Evolutionary conservation across 345 rosid genomes (phyloP).

Genomic region (Eucalyptus regnans): DNA sequence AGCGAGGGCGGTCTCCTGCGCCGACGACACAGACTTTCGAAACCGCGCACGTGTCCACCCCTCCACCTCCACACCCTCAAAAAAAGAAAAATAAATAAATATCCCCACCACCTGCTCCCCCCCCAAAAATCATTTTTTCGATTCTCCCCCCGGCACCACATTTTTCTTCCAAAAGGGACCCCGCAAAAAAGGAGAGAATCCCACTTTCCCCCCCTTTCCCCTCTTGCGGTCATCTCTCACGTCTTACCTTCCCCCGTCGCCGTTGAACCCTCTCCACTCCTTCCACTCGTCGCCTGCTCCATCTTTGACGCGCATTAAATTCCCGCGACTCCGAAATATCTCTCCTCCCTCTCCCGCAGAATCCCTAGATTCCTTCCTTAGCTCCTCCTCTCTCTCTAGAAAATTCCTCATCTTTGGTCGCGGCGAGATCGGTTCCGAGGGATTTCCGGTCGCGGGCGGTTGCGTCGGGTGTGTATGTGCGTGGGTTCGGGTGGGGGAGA

Average conservation of each 20-base stretch:
- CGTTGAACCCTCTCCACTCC: conserved; percentile 3
- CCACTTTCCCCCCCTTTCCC: neutral
- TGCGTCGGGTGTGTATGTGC: neutral
- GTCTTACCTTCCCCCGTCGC: neutral
- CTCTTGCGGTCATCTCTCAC: neutral
- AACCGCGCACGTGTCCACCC: neutral
- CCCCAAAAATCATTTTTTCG: neutral
- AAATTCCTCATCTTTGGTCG: neutral
- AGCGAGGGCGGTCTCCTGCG: conserved; percentile 1
- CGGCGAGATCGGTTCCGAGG: neutral
- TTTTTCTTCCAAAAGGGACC: neutral
- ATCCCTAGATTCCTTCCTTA: neutral
- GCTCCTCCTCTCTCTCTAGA: neutral
- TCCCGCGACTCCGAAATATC: neutral
- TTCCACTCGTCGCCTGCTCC: neutral
- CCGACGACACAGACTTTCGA: neutral
- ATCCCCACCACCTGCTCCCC: neutral
- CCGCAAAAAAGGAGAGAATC: neutral
- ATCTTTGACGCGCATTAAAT: neutral
- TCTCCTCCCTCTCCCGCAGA: neutral
- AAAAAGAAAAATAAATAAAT: neutral
- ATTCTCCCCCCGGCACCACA: neutral
- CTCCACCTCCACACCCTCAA: conserved; percentile 4
- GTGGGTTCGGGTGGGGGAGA: neutral
- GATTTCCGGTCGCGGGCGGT: neutral